Conservation (phyloP, 441 rosid genomes). For the Eugenia klotzschiana region DNA sequence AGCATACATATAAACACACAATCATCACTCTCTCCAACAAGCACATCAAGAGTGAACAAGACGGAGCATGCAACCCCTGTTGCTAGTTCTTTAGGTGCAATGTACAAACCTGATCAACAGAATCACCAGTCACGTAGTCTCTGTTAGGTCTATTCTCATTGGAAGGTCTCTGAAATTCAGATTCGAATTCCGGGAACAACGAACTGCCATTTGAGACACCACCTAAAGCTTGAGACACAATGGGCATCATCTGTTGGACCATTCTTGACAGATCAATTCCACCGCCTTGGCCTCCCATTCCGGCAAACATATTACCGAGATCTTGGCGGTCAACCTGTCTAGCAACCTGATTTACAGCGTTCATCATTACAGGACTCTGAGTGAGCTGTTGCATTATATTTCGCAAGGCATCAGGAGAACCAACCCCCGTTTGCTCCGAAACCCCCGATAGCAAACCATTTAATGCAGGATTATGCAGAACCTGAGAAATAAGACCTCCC, state of each 20-base stretch:
- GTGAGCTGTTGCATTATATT: conserved; percentile 78
- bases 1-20: neutral
- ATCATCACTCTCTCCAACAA: neutral
- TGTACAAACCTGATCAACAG: conserved; percentile 33
- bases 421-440: conserved; percentile 66
- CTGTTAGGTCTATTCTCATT: conserved; percentile 10
- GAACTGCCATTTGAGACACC: conserved; percentile 25
- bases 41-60: neutral
- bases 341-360: conserved; percentile 73
- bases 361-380: conserved; percentile 77
- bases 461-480: conserved; percentile 52
- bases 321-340: conserved; percentile 73
- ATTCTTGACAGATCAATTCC: conserved; percentile 69
- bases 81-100: neutral
- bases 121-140: conserved; percentile 12
- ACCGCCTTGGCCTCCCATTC: conserved; percentile 49
- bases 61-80: neutral
- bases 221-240: conserved; percentile 72
- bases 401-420: conserved; percentile 68
- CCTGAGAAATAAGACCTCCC: conserved; percentile 52
- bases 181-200: conserved; percentile 7
- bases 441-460: conserved; percentile 60
- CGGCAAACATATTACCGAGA: conserved; percentile 60
- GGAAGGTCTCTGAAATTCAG: conserved; percentile 16
- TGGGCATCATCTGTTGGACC: conserved; percentile 95